Evolutionary conservation across 2,329 filamentous ascomycete genomes (phyloP).

Genomic region (Madurella mycetomatis): DNA sequence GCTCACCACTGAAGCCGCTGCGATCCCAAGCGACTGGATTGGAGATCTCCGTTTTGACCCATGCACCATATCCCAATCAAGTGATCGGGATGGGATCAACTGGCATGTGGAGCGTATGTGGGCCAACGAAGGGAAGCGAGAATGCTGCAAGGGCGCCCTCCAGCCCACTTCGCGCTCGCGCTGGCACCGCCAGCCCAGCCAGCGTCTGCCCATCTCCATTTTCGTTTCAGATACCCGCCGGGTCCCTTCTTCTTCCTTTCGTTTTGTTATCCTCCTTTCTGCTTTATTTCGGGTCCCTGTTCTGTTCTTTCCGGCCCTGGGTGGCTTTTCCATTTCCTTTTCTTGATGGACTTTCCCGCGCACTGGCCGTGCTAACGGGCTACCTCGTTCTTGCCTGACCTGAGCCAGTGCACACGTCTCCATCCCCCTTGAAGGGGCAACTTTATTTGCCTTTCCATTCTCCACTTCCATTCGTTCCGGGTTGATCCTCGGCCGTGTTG

Average conservation of each 20-base stretch:
- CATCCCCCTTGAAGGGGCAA: conserved; percentile 24
- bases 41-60: not conserved
- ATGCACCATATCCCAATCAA: not conserved
- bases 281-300: conserved; percentile 14
- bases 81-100: not conserved
- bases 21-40: conserved; percentile 5
- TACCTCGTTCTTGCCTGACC: conserved; percentile 8
- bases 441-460: conserved; percentile 25
- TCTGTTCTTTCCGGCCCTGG: conserved; percentile 9
- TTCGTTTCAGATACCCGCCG: conserved; percentile 29
- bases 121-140: not conserved
- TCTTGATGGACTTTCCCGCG: not conserved
- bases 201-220: conserved; percentile 20
- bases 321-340: not conserved
- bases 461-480: conserved; percentile 47
- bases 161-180: too few relatives aligned
- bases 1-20: not conserved
- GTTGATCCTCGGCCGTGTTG: conserved; percentile 55
- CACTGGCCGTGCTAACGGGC: conserved; percentile 15
- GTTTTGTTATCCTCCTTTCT: conserved; percentile 4
- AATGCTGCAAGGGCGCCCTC: not conserved
- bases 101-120: not conserved
- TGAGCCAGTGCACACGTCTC: conserved; percentile 7
- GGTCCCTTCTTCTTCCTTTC: conserved; percentile 9
- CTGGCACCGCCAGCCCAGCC: conserved; percentile 9